A percentile compares a stretch with the other conserved stretches of the same genome.
These are phyloP conservation scores for Penicillium oxalicum DNA, from an alignment of 2,329 filamentous ascomycete genomes.

Conservation along the genomic window DNA sequence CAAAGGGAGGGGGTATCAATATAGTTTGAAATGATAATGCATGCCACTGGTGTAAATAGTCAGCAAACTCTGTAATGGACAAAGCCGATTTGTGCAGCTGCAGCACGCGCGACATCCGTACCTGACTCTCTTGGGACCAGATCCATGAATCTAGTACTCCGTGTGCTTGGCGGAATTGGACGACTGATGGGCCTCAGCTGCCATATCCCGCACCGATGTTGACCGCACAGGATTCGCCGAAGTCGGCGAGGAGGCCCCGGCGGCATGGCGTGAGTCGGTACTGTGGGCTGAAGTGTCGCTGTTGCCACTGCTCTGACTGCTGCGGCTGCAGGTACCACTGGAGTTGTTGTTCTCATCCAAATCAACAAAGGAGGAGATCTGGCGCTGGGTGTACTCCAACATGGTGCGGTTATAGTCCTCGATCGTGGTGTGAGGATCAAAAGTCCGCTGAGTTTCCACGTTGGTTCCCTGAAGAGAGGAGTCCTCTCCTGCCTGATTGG, in stretches of 20 bases:
- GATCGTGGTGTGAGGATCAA: slow-evolving; percentile 25
- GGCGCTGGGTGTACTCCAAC: slow-evolving; percentile 35
- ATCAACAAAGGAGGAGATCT: slow-evolving; percentile 31
- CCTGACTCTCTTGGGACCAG: neutral
- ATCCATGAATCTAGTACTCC: neutral
- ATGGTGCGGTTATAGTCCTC: slow-evolving; percentile 37
- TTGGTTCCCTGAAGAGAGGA: slow-evolving; percentile 13
- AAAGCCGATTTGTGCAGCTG: too few species aligned
- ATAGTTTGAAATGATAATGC: too few species aligned
- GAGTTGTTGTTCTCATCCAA: slow-evolving; percentile 15
- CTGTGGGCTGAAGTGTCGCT: slow-evolving; percentile 17
- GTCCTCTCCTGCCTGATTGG: slow-evolving; percentile 12
- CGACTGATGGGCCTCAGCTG: too few species aligned
- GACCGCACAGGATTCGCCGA: slow-evolving; percentile 10
- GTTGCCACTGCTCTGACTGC: slow-evolving; percentile 27
- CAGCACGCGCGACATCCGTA: too few species aligned
- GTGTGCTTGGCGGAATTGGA: too few species aligned
- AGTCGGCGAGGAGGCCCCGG: slow-evolving; percentile 14
- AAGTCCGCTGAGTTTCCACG: slow-evolving; percentile 15
- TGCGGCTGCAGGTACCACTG: slow-evolving; percentile 18
- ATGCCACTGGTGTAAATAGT: too few species aligned
- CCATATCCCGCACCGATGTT: too few species aligned
- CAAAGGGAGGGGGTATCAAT: too few species aligned
- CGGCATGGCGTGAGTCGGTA: slow-evolving; percentile 16
- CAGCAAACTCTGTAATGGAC: too few species aligned